Conservation (phyloP, 768 basidiomycete genomes). For the Fomitopsis pulvina region DNA sequence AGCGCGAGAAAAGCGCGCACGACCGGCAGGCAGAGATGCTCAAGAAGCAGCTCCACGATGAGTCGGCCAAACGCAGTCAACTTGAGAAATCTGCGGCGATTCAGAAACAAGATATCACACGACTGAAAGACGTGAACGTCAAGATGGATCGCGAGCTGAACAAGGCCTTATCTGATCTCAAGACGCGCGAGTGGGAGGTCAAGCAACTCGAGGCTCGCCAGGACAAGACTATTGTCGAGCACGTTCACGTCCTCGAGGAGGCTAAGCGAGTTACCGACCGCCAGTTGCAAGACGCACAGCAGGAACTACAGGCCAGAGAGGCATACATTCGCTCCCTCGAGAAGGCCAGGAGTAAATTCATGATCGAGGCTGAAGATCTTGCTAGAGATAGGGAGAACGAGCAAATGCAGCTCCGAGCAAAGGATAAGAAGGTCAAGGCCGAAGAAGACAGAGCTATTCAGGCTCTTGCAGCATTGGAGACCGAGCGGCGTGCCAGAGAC, state of each 20-base stretch:
- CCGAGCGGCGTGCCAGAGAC: slow-evolving; percentile 61
- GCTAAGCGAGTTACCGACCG: slow-evolving; percentile 93
- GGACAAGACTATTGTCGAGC: slow-evolving; percentile 98
- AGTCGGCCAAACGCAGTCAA: slow-evolving; percentile 65
- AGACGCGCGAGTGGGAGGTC: slow-evolving; percentile 78
- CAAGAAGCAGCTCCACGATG: slow-evolving; percentile 68
- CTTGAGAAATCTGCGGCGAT: slow-evolving; percentile 58
- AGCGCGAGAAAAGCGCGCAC: slow-evolving; percentile 73
- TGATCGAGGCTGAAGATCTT: slow-evolving; percentile 80
- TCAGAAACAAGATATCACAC: slow-evolving; percentile 64
- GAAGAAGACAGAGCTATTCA: slow-evolving; percentile 57
- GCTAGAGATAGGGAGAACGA: slow-evolving; percentile 67
- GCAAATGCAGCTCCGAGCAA: slow-evolving; percentile 54
- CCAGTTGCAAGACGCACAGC: slow-evolving; percentile 76
- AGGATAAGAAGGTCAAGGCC: slow-evolving; percentile 58
- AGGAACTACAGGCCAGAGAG: slow-evolving; percentile 67
- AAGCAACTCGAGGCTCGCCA: slow-evolving; percentile 81
- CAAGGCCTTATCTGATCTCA: slow-evolving; percentile 73
- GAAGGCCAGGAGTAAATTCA: slow-evolving; percentile 67
- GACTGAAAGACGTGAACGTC: slow-evolving; percentile 59
- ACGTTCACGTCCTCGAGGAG: slow-evolving; percentile 93
- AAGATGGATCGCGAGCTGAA: slow-evolving; percentile 78
- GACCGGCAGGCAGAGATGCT: slow-evolving; percentile 65
- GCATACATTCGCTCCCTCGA: slow-evolving; percentile 82
- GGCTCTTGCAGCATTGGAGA: slow-evolving; percentile 54